Conservation (phyloP, 2,329 filamentous ascomycete species). For the Lecanicillium sp. region DNA sequence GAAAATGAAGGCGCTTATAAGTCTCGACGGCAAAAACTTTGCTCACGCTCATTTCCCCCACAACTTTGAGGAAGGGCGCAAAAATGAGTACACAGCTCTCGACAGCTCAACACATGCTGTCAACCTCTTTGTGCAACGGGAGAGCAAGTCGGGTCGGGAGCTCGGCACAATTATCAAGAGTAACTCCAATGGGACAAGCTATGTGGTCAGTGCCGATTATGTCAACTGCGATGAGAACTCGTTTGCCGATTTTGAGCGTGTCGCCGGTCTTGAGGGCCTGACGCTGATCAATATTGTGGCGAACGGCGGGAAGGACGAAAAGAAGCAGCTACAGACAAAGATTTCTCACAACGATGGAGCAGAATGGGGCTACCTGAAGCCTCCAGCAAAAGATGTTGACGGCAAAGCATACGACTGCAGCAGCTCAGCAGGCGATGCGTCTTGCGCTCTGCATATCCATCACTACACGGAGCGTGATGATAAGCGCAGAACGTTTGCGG, state of each 20-base stretch:
- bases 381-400: conserved; percentile 63
- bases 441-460: conserved; percentile 86
- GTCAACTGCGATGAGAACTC: conserved; percentile 73
- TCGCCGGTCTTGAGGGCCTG: conserved; percentile 85
- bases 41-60: conserved; percentile 78
- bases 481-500: conserved; percentile 78
- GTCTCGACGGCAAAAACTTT: conserved; percentile 75
- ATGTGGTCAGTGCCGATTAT: conserved; percentile 70
- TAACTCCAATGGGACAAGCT: conserved; percentile 96
- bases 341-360: conserved; percentile 97
- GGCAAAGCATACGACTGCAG: conserved; percentile 65
- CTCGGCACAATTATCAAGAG: conserved; percentile 93
- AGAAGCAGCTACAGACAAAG: conserved; percentile 80
- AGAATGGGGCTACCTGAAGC: conserved; percentile 69
- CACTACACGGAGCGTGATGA: conserved; percentile 88
- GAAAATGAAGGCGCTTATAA: conserved; percentile 69
- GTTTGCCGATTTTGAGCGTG: conserved; percentile 94
- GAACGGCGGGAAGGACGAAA: conserved; percentile 67
- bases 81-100: conserved; percentile 83
- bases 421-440: conserved; percentile 45
- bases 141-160: conserved; percentile 52
- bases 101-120: conserved; percentile 92
- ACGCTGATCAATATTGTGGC: conserved; percentile 76
- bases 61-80: conserved; percentile 70
- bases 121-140: conserved; percentile 85